Evolutionary conservation across 257 asterid species (phyloP).

Genomic region (Apocynum venetum): DNA sequence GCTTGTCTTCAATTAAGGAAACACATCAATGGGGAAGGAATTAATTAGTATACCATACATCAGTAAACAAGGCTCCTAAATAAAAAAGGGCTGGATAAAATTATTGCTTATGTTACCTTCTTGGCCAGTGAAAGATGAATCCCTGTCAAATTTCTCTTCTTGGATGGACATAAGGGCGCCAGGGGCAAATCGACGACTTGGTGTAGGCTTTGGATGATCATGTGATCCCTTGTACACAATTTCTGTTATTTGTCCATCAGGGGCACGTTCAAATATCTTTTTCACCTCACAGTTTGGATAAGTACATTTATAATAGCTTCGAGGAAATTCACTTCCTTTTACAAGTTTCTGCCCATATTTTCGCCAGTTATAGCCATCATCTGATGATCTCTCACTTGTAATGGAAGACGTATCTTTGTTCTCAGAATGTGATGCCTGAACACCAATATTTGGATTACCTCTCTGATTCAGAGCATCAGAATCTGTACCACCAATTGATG

Average conservation of each 20-base stretch:
- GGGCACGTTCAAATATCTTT: constrained; percentile 91
- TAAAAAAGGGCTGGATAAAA: background rate
- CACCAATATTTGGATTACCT: constrained; percentile 30
- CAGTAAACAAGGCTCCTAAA: background rate
- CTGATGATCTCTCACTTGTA: constrained; percentile 72
- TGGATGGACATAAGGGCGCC: constrained; percentile 66
- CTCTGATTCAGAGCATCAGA: constrained; percentile 44
- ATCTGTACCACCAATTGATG: constrained; percentile 28
- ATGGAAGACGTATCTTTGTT: constrained; percentile 48
- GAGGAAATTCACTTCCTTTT: constrained; percentile 94
- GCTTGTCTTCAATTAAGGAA: constrained; percentile 51
- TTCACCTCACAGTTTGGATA: constrained; percentile 94
- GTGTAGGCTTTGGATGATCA: constrained; percentile 95
- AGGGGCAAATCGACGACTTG: constrained; percentile 71
- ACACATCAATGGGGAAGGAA: constrained; percentile 4
- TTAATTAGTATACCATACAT: background rate
- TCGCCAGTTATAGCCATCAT: constrained; percentile 96
- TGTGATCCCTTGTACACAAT: constrained; percentile 94
- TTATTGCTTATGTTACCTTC: constrained; percentile 45
- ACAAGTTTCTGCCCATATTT: constrained; percentile 98
- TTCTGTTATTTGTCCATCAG: constrained; percentile 87
- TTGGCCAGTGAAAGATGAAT: constrained; percentile 43
- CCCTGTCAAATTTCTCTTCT: constrained; percentile 67
- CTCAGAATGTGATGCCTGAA: constrained; percentile 50
- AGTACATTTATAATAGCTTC: constrained; percentile 96